These are phyloP conservation scores for Xylariaceae sp. DNA, from an alignment of 2,329 filamentous ascomycete species.

Conservation along the genomic window DNA sequence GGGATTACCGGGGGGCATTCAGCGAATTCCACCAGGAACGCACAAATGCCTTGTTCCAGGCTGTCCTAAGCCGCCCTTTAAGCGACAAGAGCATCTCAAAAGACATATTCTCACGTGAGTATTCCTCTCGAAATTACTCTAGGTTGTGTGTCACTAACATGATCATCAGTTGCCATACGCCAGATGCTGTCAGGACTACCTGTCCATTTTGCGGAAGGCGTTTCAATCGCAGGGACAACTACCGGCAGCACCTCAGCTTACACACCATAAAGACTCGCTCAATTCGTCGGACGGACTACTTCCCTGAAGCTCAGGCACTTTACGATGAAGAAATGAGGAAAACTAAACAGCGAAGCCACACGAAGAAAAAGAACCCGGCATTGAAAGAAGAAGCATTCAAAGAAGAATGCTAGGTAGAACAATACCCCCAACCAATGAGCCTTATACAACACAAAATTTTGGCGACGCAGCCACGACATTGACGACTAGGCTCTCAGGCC, in stretches of 20 bases:
- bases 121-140: neutral
- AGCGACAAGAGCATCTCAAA: constrained; percentile 59
- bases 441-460: constrained; percentile 3
- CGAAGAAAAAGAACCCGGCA: constrained; percentile 20
- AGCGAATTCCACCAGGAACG: constrained; percentile 33
- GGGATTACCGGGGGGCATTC: constrained; percentile 22
- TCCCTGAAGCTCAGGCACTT: constrained; percentile 30
- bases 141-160: constrained; percentile 31
- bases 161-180: constrained; percentile 32
- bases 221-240: constrained; percentile 46
- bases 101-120: constrained; percentile 54
- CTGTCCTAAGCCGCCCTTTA: constrained; percentile 48
- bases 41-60: constrained; percentile 48
- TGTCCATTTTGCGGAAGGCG: constrained; percentile 32
- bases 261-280: constrained; percentile 38
- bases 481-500: constrained; percentile 12
- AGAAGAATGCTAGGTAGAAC: constrained; percentile 10
- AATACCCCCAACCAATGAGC: constrained; percentile 2
- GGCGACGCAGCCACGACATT: constrained; percentile 1
- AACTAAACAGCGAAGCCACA: constrained; percentile 29
- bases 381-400: constrained; percentile 20
- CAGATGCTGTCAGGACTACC: constrained; percentile 15
- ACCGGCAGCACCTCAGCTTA: constrained; percentile 41
- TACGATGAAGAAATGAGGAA: constrained; percentile 28
- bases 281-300: constrained; percentile 38